Evolutionary conservation across 768 basidiomycete species (phyloP).

Genomic region (Asterophora parasitica): DNA sequence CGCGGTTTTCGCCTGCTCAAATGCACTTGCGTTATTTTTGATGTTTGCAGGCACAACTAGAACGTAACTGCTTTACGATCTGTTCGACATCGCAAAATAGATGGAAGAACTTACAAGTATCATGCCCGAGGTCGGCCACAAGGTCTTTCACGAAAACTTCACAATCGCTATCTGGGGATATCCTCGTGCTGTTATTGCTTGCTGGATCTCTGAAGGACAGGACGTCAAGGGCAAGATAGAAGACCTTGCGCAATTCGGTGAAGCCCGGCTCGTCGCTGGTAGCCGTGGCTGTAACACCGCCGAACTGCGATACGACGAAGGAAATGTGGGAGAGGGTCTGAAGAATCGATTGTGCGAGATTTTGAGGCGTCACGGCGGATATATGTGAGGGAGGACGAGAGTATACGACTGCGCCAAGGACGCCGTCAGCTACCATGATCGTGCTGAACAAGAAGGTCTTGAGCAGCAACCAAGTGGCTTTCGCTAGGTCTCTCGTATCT

Average conservation of each 20-base stretch:
- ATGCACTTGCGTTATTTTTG: background rate
- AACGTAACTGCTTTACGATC: background rate
- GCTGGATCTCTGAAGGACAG: constrained; percentile 35
- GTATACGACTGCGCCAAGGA: constrained; percentile 52
- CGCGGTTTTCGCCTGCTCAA: constrained; percentile 42
- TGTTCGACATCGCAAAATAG: background rate
- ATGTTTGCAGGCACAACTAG: constrained; percentile 8
- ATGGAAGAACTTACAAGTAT: constrained; percentile 10
- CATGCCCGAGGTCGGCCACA: constrained; percentile 7
- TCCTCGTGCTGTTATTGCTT: constrained; percentile 23
- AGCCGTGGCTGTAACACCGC: constrained; percentile 56
- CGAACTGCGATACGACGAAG: constrained; percentile 77
- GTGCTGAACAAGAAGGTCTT: constrained; percentile 74
- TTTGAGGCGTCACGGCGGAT: constrained; percentile 16
- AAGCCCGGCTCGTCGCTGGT: constrained; percentile 46
- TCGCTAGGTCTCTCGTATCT: constrained; percentile 39
- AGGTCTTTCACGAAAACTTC: constrained; percentile 28
- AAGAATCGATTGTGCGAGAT: constrained; percentile 52
- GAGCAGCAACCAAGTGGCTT: constrained; percentile 60
- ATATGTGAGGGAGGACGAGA: constrained; percentile 31
- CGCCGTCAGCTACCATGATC: constrained; percentile 63
- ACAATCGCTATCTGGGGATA: constrained; percentile 21
- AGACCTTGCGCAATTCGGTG: constrained; percentile 65
- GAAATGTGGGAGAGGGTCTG: constrained; percentile 62
- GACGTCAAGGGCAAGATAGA: constrained; percentile 76